Evolutionary conservation across 176 grass and related monocot species (phyloP), one percentile per base, ranked within the genome.

Genomic region (Oryza meridionalis): DNA sequence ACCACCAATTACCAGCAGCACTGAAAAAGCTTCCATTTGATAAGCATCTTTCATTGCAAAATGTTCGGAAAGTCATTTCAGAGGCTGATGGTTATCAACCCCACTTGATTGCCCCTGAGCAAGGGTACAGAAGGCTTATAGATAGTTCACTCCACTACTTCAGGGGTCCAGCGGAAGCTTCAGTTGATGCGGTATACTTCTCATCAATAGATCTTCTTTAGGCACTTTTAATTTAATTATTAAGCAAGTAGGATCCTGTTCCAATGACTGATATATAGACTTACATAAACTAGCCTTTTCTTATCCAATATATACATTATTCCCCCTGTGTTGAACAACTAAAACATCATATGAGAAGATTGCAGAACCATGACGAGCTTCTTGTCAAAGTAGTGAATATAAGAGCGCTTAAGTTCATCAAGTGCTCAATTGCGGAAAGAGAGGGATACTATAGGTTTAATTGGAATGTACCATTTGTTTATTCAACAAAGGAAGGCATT

Each of bases 11-110:
- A 72, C 97, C 97, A 47, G 91, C 80, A 79, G 97, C 97, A 76
- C 75, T 99, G 86, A 96, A 99, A 84, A 99, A 99, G 65, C 97
- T 99, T 85, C 97, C 97, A 79, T 96, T 99, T 73, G 97, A 99
- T 78, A 92, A 90, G 35, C 93, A 99, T 81, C 90, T 99, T 72
- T 96, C 97, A 12, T 38, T 92, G 88, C 94, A 99, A 87, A 99
- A 96, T 86, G 97, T 99, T 76, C 79, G 85, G 9, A 92, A 93
- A 88, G 97, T 99, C 71, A 96, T 99, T 84, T 99, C 97, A 68
- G 93, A 99, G 40, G 97, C 97, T 89, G 97, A 99, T 86, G 93
- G 97, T 86, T 99, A 99, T 73, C 97, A 99, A 77, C 97, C 97
- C 64, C 97, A 99, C 84, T 90, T 99, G 87, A 99, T 99, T 85